These are phyloP conservation scores for Metschnikowia proteae DNA, from an alignment of 805 yeast species.

Conservation along the genomic window DNA sequence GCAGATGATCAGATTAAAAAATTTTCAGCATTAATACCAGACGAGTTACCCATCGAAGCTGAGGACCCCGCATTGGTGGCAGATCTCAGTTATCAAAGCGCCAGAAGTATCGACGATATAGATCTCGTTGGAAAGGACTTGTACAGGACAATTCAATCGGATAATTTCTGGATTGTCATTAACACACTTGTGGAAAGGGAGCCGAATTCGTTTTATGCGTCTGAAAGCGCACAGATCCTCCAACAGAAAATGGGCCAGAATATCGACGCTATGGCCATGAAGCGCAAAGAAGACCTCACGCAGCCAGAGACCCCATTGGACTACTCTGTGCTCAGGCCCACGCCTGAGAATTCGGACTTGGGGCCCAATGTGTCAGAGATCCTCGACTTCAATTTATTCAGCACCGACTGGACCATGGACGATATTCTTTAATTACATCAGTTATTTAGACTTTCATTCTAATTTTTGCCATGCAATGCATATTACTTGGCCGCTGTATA, in stretches of 20 bases:
- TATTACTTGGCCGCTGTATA: not conserved
- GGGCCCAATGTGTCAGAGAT: slow-evolving; percentile 8
- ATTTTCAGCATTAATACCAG: slow-evolving; percentile 7
- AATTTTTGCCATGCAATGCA: not conserved
- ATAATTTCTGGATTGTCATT: slow-evolving; percentile 17
- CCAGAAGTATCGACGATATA: slow-evolving; percentile 9
- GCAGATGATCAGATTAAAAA: slow-evolving; percentile 12
- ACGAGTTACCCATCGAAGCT: slow-evolving; percentile 4
- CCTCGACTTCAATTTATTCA: slow-evolving; percentile 13
- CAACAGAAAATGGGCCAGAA: not conserved
- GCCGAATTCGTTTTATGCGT: slow-evolving; percentile 7
- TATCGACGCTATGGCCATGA: not conserved
- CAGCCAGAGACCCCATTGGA: not conserved
- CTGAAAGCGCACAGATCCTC: not conserved
- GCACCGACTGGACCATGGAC: slow-evolving; percentile 12
- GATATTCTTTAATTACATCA: slow-evolving; percentile 7
- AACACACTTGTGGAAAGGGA: slow-evolving; percentile 13
- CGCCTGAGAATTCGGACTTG: not conserved
- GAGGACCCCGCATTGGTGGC: slow-evolving; percentile 4
- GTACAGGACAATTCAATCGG: slow-evolving; percentile 17
- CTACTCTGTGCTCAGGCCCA: slow-evolving; percentile 1
- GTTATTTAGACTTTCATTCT: not conserved
- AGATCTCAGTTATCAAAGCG: slow-evolving; percentile 9
- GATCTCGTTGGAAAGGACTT: slow-evolving; percentile 13
- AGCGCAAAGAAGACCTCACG: not conserved